Base-by-base conservation (phyloP, 202 grass and related monocot species). In the Carex arenaria region DNA sequence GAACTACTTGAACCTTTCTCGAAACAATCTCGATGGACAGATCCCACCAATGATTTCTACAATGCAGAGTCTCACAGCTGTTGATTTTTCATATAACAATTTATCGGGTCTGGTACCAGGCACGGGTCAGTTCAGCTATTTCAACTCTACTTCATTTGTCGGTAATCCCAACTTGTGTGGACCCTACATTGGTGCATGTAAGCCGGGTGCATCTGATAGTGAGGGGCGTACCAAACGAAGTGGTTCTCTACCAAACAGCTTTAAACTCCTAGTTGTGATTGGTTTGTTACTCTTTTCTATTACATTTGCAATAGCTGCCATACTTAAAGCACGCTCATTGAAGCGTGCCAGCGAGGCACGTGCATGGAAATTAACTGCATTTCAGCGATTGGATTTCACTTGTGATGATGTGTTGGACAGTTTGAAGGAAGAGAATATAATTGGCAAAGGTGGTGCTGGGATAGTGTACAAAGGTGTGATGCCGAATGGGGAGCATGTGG, bases 11-110 rank as follows among this genome's bases (percentile, higher is more conserved):
- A 99, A 99, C 76, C 62, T 99, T 34, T 99, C 93, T 6, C 45
- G 89, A 77, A 99, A 99, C 64, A 86, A 89, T 51, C 93, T 99
- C 3, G 86, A 85, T 59, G 96, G 96, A 1, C 82, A 87, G 83
- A 99, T 99, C 49, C 96, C 96, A 1, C 61, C 82, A 7, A 88
- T 86, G 51, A 92, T 95, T 82, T 87, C 96, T 4, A 87, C 91
- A 31, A 99, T 99, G 96, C 96, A 99, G 89, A 95, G 93, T 81
- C 83, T 99, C 79, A 99, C 96, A 2, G 96, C 96, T 1, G 96
- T 99, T 32, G 96, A 99, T 20, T 99, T 99, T 88, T 99, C 96
- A 57, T 95, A 95, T 85, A 99, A 99, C 89, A 92, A 95, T 85
- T 89, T 99, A 60, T 93, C 93, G 2, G 96, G 96, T 55, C 83